Evolutionary conservation across 208 protist genomes (phyloP).

Genomic region (Trypanosoma rangeli): DNA sequence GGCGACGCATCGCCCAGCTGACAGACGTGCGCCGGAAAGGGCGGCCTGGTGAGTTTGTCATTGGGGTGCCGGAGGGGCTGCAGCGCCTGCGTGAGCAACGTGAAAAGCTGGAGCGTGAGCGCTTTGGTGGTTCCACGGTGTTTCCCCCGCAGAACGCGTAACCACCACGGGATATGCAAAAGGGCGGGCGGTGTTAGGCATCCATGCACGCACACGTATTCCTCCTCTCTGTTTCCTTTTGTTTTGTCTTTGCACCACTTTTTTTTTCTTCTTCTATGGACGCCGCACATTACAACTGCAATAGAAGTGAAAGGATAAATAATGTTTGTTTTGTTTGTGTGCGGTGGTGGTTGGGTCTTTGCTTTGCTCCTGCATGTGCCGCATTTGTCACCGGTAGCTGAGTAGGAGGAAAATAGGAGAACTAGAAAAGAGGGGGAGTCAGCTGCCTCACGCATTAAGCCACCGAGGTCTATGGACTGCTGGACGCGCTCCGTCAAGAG

Average conservation of each 20-base stretch:
- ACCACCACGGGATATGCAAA: not conserved
- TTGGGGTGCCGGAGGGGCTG: constrained; percentile 88
- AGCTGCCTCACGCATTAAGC: not conserved
- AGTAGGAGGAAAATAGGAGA: too few relatives aligned
- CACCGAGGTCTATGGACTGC: constrained; percentile 8
- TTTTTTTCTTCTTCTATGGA: too few relatives aligned
- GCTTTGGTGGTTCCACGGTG: constrained; percentile 56
- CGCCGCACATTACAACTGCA: too few relatives aligned
- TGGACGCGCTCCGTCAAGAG: constrained; percentile 40
- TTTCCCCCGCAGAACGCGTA: constrained; percentile 76
- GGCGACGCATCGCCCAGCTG: constrained; percentile 68
- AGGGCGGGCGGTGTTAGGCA: not conserved
- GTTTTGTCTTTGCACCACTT: not conserved
- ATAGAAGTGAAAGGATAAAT: too few relatives aligned
- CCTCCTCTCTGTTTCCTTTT: not conserved
- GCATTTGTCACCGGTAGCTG: too few relatives aligned
- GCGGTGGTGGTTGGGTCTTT: too few relatives aligned
- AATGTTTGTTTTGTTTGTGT: too few relatives aligned
- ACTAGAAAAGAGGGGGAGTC: not conserved
- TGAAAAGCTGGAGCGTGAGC: constrained; percentile 71
- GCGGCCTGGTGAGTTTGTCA: constrained; percentile 79
- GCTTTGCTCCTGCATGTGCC: too few relatives aligned
- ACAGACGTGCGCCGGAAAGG: constrained; percentile 83
- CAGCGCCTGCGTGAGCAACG: constrained; percentile 76
- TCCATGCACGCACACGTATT: not conserved